Conservation (phyloP, 495 filamentous ascomycete species). For the Thermothielavioides terrestris region DNA sequence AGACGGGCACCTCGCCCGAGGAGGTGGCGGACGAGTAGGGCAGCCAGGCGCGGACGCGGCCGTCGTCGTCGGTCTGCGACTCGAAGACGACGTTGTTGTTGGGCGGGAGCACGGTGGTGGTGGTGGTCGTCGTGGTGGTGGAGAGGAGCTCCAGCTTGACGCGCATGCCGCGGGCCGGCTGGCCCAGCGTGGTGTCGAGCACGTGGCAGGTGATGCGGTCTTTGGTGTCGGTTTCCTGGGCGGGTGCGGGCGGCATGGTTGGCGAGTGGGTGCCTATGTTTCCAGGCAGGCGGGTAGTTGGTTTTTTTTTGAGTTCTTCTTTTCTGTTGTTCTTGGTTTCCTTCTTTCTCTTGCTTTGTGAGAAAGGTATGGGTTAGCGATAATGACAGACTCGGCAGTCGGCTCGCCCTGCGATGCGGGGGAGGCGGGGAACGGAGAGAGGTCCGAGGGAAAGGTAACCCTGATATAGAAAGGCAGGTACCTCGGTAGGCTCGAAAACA, state of each 20-base stretch:
- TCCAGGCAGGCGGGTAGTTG: too few species aligned
- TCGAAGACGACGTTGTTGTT: conserved; percentile 36
- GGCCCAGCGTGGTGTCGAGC: conserved; percentile 50
- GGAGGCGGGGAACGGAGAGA: too few species aligned
- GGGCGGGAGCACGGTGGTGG: conserved; percentile 20
- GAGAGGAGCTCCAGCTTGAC: conserved; percentile 66
- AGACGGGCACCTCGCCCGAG: conserved; percentile 43
- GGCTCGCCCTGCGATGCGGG: too few species aligned
- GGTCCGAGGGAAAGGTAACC: too few species aligned
- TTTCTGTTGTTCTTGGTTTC: too few species aligned
- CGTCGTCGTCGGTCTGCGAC: conserved; percentile 73
- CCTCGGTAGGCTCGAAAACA: too few species aligned
- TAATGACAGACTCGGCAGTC: too few species aligned
- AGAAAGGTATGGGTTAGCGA: too few species aligned
- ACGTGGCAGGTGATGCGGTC: conserved; percentile 55
- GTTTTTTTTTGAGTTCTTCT: too few species aligned
- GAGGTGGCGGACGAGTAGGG: conserved; percentile 38
- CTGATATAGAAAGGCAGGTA: too few species aligned
- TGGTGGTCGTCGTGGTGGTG: conserved; percentile 32
- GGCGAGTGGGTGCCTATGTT: not conserved
- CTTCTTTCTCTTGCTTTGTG: too few species aligned
- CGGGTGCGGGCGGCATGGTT: not conserved
- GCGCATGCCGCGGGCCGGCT: conserved; percentile 67
- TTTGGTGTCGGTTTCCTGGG: conserved; percentile 30
- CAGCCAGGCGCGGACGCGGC: conserved; percentile 73